Conservation (phyloP, 805 yeast genomes). For the Cyberlindnera lachancei region DNA sequence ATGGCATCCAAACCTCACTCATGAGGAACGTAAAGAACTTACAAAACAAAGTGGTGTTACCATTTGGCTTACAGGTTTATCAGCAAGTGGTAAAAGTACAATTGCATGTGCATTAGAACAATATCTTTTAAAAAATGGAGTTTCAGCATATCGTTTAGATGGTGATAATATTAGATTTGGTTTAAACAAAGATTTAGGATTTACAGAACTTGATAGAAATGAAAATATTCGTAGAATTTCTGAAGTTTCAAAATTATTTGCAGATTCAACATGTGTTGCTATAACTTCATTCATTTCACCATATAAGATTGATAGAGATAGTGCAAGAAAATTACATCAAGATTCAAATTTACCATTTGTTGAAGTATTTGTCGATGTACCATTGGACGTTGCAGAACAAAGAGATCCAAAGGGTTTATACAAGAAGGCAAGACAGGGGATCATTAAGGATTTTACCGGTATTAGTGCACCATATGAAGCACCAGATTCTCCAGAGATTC, state of each 20-base stretch:
- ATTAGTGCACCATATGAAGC: conserved; percentile 95
- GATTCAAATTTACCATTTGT: conserved; percentile 72
- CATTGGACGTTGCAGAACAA: conserved; percentile 88
- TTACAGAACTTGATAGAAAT: conserved; percentile 83
- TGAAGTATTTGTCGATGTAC: conserved; percentile 90
- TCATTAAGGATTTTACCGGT: conserved; percentile 92
- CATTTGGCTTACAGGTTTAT: conserved; percentile 90
- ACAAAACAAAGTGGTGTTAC: conserved; percentile 84
- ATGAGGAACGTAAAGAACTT: conserved; percentile 65
- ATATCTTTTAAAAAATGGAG: conserved; percentile 57
- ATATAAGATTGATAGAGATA: conserved; percentile 73
- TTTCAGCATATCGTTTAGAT: conserved; percentile 81
- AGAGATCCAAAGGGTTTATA: conserved; percentile 97
- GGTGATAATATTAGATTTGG: conserved; percentile 96
- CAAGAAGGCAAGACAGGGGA: conserved; percentile 93
- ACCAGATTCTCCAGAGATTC: conserved; percentile 79
- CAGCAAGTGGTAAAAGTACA: conserved; percentile 87
- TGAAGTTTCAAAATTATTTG: conserved; percentile 90
- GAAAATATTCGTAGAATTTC: conserved; percentile 94
- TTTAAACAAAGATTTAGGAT: conserved; percentile 89
- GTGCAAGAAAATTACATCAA: conserved; percentile 79
- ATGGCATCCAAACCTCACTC: conserved; percentile 89
- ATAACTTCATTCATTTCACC: conserved; percentile 93
- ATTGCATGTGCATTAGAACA: conserved; percentile 94
- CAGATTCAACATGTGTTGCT: conserved; percentile 84